A percentile compares a stretch with the other conserved stretches of the same genome.
Evolutionary conservation across 2,329 filamentous ascomycete genomes (phyloP).

Genomic region (Aspergillus quadricinctus): DNA sequence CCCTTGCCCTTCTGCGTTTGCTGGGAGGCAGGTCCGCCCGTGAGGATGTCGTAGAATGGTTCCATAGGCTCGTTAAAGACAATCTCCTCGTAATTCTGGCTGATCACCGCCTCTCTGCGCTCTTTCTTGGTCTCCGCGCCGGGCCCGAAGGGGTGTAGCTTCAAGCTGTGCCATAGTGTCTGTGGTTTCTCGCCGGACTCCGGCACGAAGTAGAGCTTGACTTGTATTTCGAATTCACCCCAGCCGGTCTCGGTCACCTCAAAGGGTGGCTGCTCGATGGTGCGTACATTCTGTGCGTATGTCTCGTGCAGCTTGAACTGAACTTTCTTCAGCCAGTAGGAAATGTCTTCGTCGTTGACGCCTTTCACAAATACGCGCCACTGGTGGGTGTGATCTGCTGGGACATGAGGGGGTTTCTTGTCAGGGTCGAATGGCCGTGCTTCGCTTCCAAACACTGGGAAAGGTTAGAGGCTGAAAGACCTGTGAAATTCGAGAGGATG

Average conservation of each 20-base stretch:
- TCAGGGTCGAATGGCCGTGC: constrained; percentile 73
- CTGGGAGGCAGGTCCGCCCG: constrained; percentile 55
- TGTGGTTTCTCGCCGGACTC: constrained; percentile 90
- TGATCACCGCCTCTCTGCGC: constrained; percentile 61
- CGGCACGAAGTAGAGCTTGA: constrained; percentile 88
- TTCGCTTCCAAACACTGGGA: constrained; percentile 70
- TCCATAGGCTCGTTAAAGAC: constrained; percentile 97
- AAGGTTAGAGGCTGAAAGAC: background rate
- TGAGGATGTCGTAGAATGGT: constrained; percentile 83
- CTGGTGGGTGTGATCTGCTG: constrained; percentile 89
- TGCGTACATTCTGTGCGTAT: constrained; percentile 85
- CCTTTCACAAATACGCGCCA: constrained; percentile 95
- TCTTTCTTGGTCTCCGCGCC: constrained; percentile 70
- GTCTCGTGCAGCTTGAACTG: constrained; percentile 99
- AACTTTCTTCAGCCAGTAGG: constrained; percentile 93
- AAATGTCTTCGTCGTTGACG: constrained; percentile 82
- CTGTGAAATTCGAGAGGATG: background rate
- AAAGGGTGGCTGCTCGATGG: constrained; percentile 76
- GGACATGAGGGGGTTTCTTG: constrained; percentile 69
- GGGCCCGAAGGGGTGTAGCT: constrained; percentile 81
- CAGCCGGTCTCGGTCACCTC: constrained; percentile 89
- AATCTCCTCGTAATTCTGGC: constrained; percentile 87
- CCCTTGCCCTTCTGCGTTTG: constrained; percentile 55
- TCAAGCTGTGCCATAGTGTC: constrained; percentile 88
- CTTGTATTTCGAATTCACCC: constrained; percentile 95